These are phyloP conservation scores for Blastocystis sp. DNA, from an alignment of 352 stramenopile species.

Conservation along the genomic window DNA sequence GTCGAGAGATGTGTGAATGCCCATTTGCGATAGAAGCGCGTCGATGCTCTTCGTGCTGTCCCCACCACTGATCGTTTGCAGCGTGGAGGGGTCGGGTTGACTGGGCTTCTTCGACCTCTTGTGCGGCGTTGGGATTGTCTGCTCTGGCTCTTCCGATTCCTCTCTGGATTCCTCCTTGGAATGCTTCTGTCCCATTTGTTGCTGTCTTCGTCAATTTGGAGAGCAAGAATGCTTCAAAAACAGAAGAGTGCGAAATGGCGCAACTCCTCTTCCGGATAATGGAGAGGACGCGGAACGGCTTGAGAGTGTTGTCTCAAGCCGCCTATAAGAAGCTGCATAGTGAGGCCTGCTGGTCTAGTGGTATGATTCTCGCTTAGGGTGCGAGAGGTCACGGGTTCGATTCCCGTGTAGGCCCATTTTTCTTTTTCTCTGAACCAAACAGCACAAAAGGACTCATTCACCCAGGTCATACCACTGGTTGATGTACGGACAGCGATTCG, in stretches of 20 bases:
- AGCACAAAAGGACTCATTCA: conserved; percentile 38
- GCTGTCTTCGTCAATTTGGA: background rate
- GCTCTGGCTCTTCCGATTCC: background rate
- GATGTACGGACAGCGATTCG: conserved; percentile 67
- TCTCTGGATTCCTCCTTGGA: background rate
- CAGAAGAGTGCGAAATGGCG: background rate
- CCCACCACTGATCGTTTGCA: conserved; percentile 1
- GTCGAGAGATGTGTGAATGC: background rate
- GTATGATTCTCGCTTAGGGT: conserved; percentile 70
- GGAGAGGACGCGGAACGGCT: background rate
- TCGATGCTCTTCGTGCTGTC: conserved; percentile 49
- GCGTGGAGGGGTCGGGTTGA: background rate
- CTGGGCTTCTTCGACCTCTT: background rate
- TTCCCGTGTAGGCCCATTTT: conserved; percentile 69
- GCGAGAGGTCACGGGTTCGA: conserved; percentile 69
- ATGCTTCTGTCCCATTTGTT: conserved; percentile 35
- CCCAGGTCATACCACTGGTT: conserved; percentile 63
- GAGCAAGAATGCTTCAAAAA: background rate
- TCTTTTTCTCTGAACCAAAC: conserved; percentile 33
- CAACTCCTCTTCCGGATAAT: background rate
- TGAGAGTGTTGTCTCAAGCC: background rate
- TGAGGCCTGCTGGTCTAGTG: conserved; percentile 68
- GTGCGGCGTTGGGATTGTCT: background rate
- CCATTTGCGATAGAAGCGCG: conserved; percentile 44
- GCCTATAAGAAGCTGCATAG: background rate